Percentiles rank a stretch among this genome's conserved stretches.
These are phyloP conservation scores for Pestalotiopsis sp. DNA, from an alignment of 2,329 filamentous ascomycete species.

Conservation along the genomic window DNA sequence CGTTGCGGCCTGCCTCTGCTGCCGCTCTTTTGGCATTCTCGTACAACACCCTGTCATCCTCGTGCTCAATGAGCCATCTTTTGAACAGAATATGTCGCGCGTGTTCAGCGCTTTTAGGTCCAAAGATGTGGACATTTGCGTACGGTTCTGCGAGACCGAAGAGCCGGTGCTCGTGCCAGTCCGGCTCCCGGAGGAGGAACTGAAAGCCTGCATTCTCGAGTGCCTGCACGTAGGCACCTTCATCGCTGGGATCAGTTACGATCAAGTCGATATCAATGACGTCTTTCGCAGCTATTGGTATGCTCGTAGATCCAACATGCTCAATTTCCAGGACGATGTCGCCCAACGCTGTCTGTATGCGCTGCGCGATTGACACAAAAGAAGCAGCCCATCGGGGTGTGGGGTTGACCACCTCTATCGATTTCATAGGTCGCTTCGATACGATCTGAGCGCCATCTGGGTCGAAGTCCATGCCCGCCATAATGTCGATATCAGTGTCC, in stretches of 20 bases:
- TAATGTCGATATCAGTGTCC: neutral
- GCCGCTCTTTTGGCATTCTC: conserved; percentile 40
- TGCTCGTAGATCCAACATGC: conserved; percentile 54
- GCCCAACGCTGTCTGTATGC: conserved; percentile 39
- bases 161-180: conserved; percentile 52
- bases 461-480: conserved; percentile 4
- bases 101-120: conserved; percentile 43
- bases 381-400: conserved; percentile 10
- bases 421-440: neutral
- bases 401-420: conserved; percentile 14
- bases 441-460: neutral
- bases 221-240: conserved; percentile 43
- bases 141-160: conserved; percentile 41
- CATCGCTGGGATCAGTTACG: conserved; percentile 41
- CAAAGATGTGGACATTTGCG: conserved; percentile 54
- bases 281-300: conserved; percentile 53
- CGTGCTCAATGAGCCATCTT: conserved; percentile 43
- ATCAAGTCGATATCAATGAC: conserved; percentile 56
- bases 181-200: conserved; percentile 47
- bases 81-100: conserved; percentile 46
- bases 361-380: conserved; percentile 10
- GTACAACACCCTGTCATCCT: conserved; percentile 43
- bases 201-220: conserved; percentile 48
- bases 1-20: conserved; percentile 29
- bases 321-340: conserved; percentile 36